Evolutionary conservation across 2,329 filamentous ascomycete genomes (phyloP).

Genomic region (Emericellopsis cladophorae): DNA sequence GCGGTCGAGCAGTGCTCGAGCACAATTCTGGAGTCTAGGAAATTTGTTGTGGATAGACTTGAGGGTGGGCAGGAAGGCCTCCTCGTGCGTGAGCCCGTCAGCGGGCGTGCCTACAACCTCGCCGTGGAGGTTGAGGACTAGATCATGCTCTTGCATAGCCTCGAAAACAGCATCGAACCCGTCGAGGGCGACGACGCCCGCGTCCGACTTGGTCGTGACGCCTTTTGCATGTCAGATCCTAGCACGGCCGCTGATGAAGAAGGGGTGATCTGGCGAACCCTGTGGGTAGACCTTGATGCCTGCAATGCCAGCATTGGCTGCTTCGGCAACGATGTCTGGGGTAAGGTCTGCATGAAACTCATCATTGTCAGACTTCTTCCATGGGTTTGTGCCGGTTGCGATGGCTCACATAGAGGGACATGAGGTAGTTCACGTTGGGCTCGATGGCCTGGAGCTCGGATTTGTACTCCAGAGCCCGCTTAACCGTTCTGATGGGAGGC

Average conservation of each 20-base stretch:
- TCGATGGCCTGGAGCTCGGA: constrained; percentile 45
- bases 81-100: constrained; percentile 29
- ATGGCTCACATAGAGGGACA: constrained; percentile 51
- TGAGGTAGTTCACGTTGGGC: constrained; percentile 53
- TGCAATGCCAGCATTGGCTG: constrained; percentile 56
- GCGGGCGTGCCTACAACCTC: constrained; percentile 52
- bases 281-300: constrained; percentile 62
- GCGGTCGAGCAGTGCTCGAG: constrained; percentile 83
- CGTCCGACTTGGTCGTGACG: constrained; percentile 53
- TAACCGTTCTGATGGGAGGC: constrained; percentile 6
- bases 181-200: constrained; percentile 57
- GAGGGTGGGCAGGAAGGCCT: constrained; percentile 68
- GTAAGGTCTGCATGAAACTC: constrained; percentile 49
- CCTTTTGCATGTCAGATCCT: constrained; percentile 18
- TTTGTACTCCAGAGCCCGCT: constrained; percentile 44
- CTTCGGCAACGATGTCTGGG: constrained; percentile 57
- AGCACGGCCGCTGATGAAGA: neutral
- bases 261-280: constrained; percentile 10
- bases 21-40: constrained; percentile 54
- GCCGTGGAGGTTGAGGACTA: constrained; percentile 89
- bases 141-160: constrained; percentile 75
- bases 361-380: neutral
- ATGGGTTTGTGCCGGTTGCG: neutral
- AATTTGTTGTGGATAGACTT: constrained; percentile 61
- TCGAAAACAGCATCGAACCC: constrained; percentile 68